A percentile compares a stretch with the other conserved stretches of the same genome.
Conservation (phyloP, 2,329 filamentous ascomycete species). For the Sclerotinia sclerotiorum region DNA sequence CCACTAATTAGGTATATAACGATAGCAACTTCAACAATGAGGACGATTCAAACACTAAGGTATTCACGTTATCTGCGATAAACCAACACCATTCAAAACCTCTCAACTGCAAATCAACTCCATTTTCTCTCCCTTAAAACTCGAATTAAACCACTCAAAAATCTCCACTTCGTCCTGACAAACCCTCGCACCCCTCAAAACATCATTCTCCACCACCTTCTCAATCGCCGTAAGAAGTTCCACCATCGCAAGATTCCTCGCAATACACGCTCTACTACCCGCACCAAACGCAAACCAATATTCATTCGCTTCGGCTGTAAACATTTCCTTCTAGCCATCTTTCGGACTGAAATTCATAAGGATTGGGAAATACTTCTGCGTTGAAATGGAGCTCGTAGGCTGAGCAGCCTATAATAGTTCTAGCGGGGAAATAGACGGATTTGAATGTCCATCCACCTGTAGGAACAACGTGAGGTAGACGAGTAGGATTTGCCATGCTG, state of each 20-base stretch:
- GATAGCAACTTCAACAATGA: neutral
- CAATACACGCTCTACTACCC: slow-evolving; percentile 51
- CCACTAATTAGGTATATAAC: neutral
- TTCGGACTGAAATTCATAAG: slow-evolving; percentile 48
- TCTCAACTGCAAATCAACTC: slow-evolving; percentile 39
- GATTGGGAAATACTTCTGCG: slow-evolving; percentile 45
- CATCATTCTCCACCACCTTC: slow-evolving; percentile 45
- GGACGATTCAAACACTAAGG: too few relatives aligned
- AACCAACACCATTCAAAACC: neutral
- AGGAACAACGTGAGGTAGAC: slow-evolving; percentile 51
- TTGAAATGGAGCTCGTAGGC: slow-evolving; percentile 50
- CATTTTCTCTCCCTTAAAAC: slow-evolving; percentile 51
- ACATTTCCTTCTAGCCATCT: slow-evolving; percentile 46
- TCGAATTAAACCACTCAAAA: slow-evolving; percentile 57
- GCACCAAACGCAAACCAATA: slow-evolving; percentile 51
- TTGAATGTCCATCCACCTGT: slow-evolving; percentile 33
- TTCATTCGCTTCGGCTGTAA: slow-evolving; percentile 44
- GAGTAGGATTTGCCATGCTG: slow-evolving; percentile 52
- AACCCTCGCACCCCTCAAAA: slow-evolving; percentile 47
- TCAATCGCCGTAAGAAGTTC: slow-evolving; percentile 48
- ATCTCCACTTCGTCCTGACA: slow-evolving; percentile 48
- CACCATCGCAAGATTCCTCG: slow-evolving; percentile 48
- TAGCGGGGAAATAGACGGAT: slow-evolving; percentile 43
- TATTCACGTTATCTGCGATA: neutral
- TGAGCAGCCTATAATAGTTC: slow-evolving; percentile 48